These are phyloP conservation scores for Arachnomyces sp. DNA, from an alignment of 2,329 filamentous ascomycete genomes.

Conservation along the genomic window DNA sequence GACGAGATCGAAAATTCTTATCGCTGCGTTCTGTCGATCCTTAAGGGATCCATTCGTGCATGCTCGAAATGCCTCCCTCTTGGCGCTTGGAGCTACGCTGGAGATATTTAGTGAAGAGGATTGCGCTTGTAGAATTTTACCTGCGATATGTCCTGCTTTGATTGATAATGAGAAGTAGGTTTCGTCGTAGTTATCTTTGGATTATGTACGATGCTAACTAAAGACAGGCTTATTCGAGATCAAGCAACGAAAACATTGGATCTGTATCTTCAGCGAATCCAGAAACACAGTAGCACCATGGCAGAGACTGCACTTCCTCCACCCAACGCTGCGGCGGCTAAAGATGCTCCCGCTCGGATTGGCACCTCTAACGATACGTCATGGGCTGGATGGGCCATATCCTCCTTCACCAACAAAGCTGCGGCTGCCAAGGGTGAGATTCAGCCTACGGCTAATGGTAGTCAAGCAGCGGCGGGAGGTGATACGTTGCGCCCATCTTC, in stretches of 20 bases:
- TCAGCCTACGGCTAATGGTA: conserved; percentile 48
- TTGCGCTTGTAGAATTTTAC: conserved; percentile 72
- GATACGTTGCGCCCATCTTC: conserved; percentile 36
- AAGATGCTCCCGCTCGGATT: conserved; percentile 57
- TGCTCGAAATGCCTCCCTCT: conserved; percentile 77
- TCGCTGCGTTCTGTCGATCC: conserved; percentile 83
- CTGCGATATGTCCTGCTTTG: conserved; percentile 71
- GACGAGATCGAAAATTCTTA: conserved; percentile 79
- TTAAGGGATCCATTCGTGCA: conserved; percentile 91
- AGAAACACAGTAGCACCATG: conserved; percentile 68
- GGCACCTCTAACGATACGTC: conserved; percentile 63
- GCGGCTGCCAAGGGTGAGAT: conserved; percentile 81
- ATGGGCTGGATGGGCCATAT: conserved; percentile 97
- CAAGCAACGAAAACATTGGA: conserved; percentile 87
- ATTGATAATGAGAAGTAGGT: conserved; percentile 83
- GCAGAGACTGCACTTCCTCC: conserved; percentile 72
- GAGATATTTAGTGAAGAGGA: conserved; percentile 88
- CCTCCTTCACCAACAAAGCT: conserved; percentile 93
- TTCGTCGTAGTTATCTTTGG: neutral
- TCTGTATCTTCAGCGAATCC: conserved; percentile 70
- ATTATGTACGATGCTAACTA: conserved; percentile 4
- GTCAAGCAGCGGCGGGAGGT: conserved; percentile 9
- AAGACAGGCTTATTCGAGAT: conserved; percentile 63
- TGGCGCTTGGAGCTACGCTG: conserved; percentile 75
- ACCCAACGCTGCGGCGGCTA: conserved; percentile 40